Base-by-base conservation (phyloP, 2,329 filamentous ascomycete species). In the Kalaharituber pfeilii region DNA sequence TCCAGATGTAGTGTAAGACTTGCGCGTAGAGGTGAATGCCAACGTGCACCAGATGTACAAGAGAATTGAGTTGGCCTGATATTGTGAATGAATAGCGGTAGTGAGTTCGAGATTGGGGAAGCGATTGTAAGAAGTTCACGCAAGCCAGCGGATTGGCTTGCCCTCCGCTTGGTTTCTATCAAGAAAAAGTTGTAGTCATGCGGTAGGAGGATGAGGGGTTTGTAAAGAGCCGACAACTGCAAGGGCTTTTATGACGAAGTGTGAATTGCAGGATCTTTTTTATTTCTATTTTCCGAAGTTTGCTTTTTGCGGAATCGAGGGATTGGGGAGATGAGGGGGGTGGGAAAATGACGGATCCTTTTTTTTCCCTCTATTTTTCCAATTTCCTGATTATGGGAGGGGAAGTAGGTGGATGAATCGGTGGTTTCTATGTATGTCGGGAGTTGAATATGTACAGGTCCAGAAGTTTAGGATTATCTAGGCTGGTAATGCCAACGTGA, bases 131-230 rank as follows among this genome's bases (percentile, higher is more conserved):
- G 28, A 49, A 49, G 55, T 53, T 53, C 47, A 52, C 54, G 49
- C 49, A 47, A 59, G 55, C 55, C 18, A 60, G 57, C 58, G 58
- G 59, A 57, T 57, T 60, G 58, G 56, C 58, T 57, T 59, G 58
- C 58, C 58, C 58, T 60, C 57, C 58, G 57, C 58, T 55, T 57
- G 52, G 55, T 57, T 59, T 57, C 51, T 54, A 57, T 56, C 57
- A 59, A 52, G 51, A 59, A 53, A 26, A 15, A 18, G 52, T 57
- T 57, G 57, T 59, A 59, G 54, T 59, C 58, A 60, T 60, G 57
- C 58, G 58, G 58, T 53, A 57, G 49, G 57, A 52, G 51, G 53
- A n/a, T 47, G 30, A 51, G 52, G 57, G 42, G 42, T 47, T 47
- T 47, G 42, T 22, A 25, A 22, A 13, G 30, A 47, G 55, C 53